Conservation (phyloP, 202 grass and related monocot genomes). For the Carex arenaria region DNA sequence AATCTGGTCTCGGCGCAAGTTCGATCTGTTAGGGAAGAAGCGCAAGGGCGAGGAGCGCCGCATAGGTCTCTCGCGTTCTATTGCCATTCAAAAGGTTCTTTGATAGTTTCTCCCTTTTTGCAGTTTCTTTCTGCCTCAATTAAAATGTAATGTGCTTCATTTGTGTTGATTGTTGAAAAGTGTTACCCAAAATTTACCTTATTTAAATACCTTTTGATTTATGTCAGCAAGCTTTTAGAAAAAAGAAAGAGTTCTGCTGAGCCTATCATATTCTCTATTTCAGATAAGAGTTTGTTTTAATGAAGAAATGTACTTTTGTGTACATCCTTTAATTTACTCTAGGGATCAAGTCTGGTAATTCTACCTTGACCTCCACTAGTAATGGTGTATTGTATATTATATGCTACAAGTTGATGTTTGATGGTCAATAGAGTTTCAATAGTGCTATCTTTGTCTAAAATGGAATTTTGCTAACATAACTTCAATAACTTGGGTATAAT, state of each 20-base stretch:
- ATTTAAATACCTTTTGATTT: no score
- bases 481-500: neutral
- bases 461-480: neutral
- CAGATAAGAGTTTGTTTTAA: neutral
- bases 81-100: conserved; percentile 70
- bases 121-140: no score
- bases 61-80: conserved; percentile 52
- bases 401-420: neutral
- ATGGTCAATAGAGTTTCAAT: neutral
- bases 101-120: neutral
- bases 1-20: conserved; percentile 96
- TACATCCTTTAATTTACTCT: neutral
- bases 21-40: conserved; percentile 86
- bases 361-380: neutral
- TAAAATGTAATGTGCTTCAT: neutral
- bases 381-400: neutral
- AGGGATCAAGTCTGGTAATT: neutral
- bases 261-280: no score
- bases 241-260: no score
- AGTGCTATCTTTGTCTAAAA: neutral
- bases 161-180: no score
- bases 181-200: no score
- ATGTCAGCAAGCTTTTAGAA: no score
- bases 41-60: conserved; percentile 87
- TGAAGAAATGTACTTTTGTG: neutral